Evolutionary conservation across 495 filamentous ascomycete species (phyloP), one percentile per base, ranked within the genome.

Genomic region (Aspergillus mulundensis): DNA sequence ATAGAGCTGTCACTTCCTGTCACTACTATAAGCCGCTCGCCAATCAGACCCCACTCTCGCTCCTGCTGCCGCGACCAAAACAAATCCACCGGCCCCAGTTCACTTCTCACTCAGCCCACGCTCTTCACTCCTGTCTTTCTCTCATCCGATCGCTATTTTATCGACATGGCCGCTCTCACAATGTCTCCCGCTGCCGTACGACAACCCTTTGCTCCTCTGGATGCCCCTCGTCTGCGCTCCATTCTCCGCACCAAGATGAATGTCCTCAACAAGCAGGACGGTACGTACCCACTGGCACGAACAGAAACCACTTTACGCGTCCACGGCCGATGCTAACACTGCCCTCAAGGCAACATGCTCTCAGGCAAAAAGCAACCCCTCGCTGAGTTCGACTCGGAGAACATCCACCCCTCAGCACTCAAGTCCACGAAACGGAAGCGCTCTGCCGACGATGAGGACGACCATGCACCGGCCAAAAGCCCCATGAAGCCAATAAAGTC

Each of bases 321-420:
- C 12, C 43, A 36, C n/a, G 15, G 18, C 12, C 43, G 25, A 52
- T 24, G 23, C 52, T 52, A 57, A 56, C 43, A 15, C 30, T 42
- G 32, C 14, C 36, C 18, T 3, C 39, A 46, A 71, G 70, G 65
- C 51, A 53, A 61, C 47, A 50, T 65, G 21, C 23, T 72, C 14
- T 60, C 63, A 19, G 54, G 58, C 55, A 72, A 72, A 53, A 66
- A 57, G 60, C 71, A 64, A 23, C 71, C 76, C 50, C 76, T 81
- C 54, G 74, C 82, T 28, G 75, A 81, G 16, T 73, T 77, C 52
- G 83, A 95, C 66, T 70, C 78, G 7, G 91, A 97, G 75, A 97
- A 96, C 63, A 78, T 95, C 58, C 89, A 92, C 62, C 91, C 91
- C 0, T 56, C 72, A 21, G 65, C 81, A 53, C 83, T 84, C 63